phyloP scores from a whole-genome alignment of 1,284 basidiomycete species.

The Cutaneotrichosporon daszewskae region DNA sequence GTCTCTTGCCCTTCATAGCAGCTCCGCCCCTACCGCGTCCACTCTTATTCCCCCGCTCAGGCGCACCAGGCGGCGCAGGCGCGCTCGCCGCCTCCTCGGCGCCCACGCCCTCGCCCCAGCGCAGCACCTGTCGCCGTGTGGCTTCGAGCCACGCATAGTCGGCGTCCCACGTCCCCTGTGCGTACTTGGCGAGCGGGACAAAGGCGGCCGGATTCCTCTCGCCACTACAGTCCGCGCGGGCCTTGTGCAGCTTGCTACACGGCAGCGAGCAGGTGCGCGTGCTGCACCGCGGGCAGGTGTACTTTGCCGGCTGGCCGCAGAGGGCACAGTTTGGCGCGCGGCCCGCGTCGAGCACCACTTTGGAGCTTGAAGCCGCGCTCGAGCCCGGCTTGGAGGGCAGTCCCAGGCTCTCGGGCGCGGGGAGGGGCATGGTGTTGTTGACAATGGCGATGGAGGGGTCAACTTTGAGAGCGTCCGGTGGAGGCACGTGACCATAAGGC shows the following conservation, averaged over 20 bases:
- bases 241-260: conserved; percentile 69
- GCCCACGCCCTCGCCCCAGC: conserved; percentile 65
- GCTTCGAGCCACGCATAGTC: conserved; percentile 81
- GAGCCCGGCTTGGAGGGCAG: too few relatives aligned
- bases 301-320: conserved; percentile 52
- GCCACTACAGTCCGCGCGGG: conserved; percentile 60
- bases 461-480: too few relatives aligned
- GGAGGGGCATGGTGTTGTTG: too few relatives aligned
- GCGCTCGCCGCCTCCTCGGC: conserved; percentile 17
- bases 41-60: conserved; percentile 57
- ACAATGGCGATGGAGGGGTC: too few relatives aligned
- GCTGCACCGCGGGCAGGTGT: conserved; percentile 74
- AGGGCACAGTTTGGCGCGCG: conserved; percentile 16
- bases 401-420: too few relatives aligned
- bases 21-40: conserved; percentile 38
- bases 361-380: too few relatives aligned
- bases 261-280: conserved; percentile 64
- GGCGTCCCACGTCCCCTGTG: conserved; percentile 73
- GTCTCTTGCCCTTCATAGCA: conserved; percentile 8
- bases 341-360: too few relatives aligned
- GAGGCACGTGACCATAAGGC: too few relatives aligned
- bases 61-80: conserved; percentile 47
- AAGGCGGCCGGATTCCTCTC: conserved; percentile 65
- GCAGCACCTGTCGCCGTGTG: conserved; percentile 61
- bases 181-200: conserved; percentile 71